Conservation (phyloP, 1,284 basidiomycete species). For the Moesziomyces parantarcticus region DNA sequence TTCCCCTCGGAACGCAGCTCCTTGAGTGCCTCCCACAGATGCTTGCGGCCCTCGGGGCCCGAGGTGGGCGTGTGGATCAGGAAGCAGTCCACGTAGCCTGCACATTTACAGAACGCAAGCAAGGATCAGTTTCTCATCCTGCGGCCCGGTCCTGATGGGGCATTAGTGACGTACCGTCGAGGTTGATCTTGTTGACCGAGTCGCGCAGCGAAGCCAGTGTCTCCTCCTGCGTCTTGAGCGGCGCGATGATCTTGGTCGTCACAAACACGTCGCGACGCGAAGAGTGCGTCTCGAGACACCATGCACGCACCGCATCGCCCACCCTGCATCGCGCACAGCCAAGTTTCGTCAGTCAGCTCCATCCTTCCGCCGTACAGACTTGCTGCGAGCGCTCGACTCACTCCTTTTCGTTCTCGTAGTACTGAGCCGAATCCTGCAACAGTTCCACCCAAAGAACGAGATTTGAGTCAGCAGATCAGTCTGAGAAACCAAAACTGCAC, state of each 20-base stretch:
- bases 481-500: background rate
- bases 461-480: background rate
- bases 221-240: conserved; percentile 19
- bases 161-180: conserved; percentile 18
- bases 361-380: background rate
- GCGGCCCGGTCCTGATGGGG: no score
- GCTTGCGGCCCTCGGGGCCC: conserved; percentile 33
- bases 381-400: conserved; percentile 20
- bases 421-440: conserved; percentile 29
- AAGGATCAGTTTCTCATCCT: no score
- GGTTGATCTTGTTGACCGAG: conserved; percentile 33
- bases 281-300: conserved; percentile 34
- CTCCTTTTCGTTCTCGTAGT: conserved; percentile 46
- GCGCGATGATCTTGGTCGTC: conserved; percentile 46
- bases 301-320: conserved; percentile 37
- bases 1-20: conserved; percentile 40
- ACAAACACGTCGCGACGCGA: conserved; percentile 42
- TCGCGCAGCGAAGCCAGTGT: conserved; percentile 34
- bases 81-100: conserved; percentile 49
- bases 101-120: no score
- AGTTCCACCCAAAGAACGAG: background rate
- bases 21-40: conserved; percentile 46
- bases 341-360: background rate
- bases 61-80: conserved; percentile 49
- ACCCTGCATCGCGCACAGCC: conserved; percentile 10